These are phyloP conservation scores for Lodderomyces oxycetoniae DNA, from an alignment of 1,139 yeast species.

Conservation along the genomic window DNA sequence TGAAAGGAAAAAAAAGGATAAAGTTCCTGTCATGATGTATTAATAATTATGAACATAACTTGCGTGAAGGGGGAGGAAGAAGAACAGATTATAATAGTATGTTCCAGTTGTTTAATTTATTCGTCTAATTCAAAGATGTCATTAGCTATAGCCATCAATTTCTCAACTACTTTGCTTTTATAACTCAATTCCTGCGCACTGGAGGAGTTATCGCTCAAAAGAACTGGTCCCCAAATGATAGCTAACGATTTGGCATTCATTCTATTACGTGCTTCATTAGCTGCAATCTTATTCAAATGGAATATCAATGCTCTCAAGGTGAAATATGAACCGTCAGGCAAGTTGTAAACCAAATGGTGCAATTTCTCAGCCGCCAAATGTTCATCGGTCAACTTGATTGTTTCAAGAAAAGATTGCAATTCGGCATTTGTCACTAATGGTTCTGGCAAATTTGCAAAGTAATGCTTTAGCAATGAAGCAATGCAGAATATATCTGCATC, in stretches of 20 bases:
- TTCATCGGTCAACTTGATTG: constrained; percentile 56
- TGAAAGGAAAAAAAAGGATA: constrained; percentile 4
- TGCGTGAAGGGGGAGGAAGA: neutral
- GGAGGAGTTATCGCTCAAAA: constrained; percentile 60
- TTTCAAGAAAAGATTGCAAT: constrained; percentile 59
- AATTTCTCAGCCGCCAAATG: constrained; percentile 63
- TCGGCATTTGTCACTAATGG: constrained; percentile 59
- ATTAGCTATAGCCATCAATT: constrained; percentile 75
- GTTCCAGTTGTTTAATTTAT: too few species aligned
- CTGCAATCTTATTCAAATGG: constrained; percentile 74
- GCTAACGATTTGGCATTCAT: constrained; percentile 80
- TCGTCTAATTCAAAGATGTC: constrained; percentile 77
- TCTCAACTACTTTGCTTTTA: constrained; percentile 80
- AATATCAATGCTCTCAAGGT: constrained; percentile 79
- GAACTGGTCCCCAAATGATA: constrained; percentile 92
- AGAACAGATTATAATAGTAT: too few species aligned
- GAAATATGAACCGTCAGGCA: constrained; percentile 94
- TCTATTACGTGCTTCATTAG: constrained; percentile 59
- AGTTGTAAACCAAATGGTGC: constrained; percentile 80
- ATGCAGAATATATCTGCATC: constrained; percentile 73
- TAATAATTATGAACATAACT: too few species aligned
- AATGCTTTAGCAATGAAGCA: constrained; percentile 66
- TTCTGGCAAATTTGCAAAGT: constrained; percentile 66
- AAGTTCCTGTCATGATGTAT: neutral
- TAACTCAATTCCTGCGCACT: constrained; percentile 75